Evolutionary conservation across 306 rosid species (phyloP).

Genomic region (Quercus dentata): DNA sequence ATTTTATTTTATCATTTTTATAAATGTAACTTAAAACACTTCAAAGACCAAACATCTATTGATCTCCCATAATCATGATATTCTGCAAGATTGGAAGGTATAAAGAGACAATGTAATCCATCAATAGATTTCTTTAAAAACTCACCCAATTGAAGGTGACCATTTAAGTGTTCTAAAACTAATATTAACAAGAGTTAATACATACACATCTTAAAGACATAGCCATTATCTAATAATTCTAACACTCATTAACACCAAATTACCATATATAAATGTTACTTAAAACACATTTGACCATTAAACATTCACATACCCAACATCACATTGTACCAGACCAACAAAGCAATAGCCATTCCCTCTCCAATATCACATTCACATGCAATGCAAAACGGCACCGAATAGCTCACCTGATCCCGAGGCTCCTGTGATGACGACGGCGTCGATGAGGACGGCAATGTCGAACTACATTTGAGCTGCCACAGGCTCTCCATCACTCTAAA

Average conservation of each 20-base stretch:
- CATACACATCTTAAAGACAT: neutral
- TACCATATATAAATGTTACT: neutral
- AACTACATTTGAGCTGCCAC: constrained; percentile 30
- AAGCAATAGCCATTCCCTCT: neutral
- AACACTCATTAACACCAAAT: neutral
- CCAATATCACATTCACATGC: neutral
- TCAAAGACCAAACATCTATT: too few relatives aligned
- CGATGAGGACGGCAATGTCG: constrained; percentile 24
- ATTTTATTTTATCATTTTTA: too few relatives aligned
- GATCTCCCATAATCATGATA: too few relatives aligned
- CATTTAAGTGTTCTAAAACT: too few relatives aligned
- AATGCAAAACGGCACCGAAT: neutral
- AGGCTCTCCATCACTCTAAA: constrained; percentile 26
- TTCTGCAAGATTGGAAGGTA: too few relatives aligned
- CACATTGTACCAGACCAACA: neutral
- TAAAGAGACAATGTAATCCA: too few relatives aligned
- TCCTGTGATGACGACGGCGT: constrained; percentile 35
- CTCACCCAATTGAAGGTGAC: too few relatives aligned
- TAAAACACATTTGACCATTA: neutral
- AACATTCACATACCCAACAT: neutral
- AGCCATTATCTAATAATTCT: neutral
- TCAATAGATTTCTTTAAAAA: too few relatives aligned
- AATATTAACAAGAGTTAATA: neutral
- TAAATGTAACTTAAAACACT: too few relatives aligned
- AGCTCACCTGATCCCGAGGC: constrained; percentile 33